Percentiles rank a stretch among this genome's conserved stretches.
Evolutionary conservation across 352 stramenopile species (phyloP).

Genomic region (Globisporangium echinulatum): DNA sequence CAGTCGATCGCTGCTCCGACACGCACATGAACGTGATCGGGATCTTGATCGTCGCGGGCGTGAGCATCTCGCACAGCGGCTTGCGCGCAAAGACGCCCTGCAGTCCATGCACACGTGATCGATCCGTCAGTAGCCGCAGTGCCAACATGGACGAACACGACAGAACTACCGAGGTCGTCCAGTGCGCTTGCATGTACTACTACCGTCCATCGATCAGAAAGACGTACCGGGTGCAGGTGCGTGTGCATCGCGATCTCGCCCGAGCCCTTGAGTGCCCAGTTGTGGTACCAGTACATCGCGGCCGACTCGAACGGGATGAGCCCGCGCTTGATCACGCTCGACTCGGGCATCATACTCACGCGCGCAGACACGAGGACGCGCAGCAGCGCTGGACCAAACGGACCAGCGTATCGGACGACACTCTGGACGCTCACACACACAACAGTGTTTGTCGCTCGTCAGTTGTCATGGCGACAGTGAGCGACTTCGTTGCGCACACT

Average conservation of each 20-base stretch:
- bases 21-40: constrained; percentile 65
- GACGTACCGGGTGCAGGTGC: constrained; percentile 42
- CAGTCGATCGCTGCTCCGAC: too few species aligned
- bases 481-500: too few species aligned
- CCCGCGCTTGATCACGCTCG: constrained; percentile 46
- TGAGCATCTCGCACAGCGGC: constrained; percentile 52
- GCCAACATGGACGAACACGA: too few species aligned
- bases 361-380: constrained; percentile 35
- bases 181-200: too few species aligned
- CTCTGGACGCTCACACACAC: constrained; percentile 31
- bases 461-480: too few species aligned
- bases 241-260: constrained; percentile 65
- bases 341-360: constrained; percentile 48
- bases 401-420: constrained; percentile 40
- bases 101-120: neutral
- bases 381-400: constrained; percentile 43
- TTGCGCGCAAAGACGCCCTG: constrained; percentile 48
- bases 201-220: neutral
- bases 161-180: too few species aligned
- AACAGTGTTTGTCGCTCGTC: too few species aligned
- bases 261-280: constrained; percentile 61
- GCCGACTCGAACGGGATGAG: constrained; percentile 31
- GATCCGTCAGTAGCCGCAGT: too few species aligned
- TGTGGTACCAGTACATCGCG: constrained; percentile 70
- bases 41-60: constrained; percentile 37